Percentiles rank a stretch among this genome's conserved stretches.
These are phyloP conservation scores for Acanthamoeba lenticulata DNA, from an alignment of 208 protist genomes.

Conservation along the genomic window DNA sequence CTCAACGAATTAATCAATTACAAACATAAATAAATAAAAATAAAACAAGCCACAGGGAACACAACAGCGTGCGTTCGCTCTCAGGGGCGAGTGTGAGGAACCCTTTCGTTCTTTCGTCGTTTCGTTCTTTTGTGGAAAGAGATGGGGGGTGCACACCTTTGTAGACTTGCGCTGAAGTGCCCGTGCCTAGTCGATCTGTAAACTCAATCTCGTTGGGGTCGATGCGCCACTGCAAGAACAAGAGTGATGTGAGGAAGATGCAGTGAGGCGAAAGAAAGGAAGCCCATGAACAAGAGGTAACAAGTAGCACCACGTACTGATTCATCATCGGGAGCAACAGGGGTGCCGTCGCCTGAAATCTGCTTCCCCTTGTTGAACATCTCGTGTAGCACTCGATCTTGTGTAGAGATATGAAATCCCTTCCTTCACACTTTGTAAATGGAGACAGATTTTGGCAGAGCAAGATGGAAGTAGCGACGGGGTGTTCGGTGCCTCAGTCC, in stretches of 20 bases:
- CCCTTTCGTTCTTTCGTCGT: not conserved
- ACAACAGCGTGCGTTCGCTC: not conserved
- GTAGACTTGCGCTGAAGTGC: slow-evolving; percentile 18
- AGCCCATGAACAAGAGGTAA: not conserved
- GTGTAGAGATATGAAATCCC: too few species aligned
- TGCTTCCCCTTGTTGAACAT: slow-evolving; percentile 1
- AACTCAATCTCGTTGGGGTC: slow-evolving; percentile 9
- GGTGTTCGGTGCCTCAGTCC: too few species aligned
- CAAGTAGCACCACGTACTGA: not conserved
- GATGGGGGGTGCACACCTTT: not conserved
- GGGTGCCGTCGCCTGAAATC: not conserved
- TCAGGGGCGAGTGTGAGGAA: too few species aligned
- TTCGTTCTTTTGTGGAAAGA: not conserved
- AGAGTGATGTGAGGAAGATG: not conserved
- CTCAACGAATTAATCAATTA: not conserved
- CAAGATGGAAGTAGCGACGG: too few species aligned
- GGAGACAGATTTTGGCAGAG: too few species aligned
- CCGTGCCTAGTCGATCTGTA: slow-evolving; percentile 7
- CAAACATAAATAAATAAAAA: not conserved
- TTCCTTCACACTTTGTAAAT: too few species aligned
- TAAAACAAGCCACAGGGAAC: not conserved
- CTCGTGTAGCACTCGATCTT: too few species aligned
- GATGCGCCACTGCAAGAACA: not conserved
- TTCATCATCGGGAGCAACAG: not conserved
- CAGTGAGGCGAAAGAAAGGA: not conserved